Conservation (phyloP, 2,329 filamentous ascomycete genomes). For the Botrytis aclada region DNA sequence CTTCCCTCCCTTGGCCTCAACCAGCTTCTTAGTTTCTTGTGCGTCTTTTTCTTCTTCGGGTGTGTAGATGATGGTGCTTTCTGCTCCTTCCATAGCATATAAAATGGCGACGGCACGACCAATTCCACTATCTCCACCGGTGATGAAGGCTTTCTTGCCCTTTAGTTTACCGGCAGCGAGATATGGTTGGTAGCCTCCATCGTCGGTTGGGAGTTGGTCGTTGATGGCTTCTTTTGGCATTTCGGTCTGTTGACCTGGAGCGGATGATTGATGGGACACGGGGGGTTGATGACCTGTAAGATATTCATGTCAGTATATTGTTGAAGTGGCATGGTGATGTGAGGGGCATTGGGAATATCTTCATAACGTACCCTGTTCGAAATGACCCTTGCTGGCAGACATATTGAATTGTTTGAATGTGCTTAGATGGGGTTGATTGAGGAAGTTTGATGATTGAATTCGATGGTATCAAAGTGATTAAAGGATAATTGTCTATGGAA, state of each 20-base stretch:
- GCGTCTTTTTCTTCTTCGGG: constrained; percentile 75
- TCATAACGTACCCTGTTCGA: constrained; percentile 35
- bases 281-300: constrained; percentile 47
- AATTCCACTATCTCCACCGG: constrained; percentile 77
- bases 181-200: constrained; percentile 68
- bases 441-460: background rate
- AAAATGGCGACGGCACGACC: constrained; percentile 72
- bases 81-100: constrained; percentile 77
- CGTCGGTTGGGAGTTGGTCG: constrained; percentile 63
- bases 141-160: constrained; percentile 75
- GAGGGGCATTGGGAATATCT: background rate
- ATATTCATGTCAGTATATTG: background rate
- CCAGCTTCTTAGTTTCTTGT: constrained; percentile 66
- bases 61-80: constrained; percentile 70
- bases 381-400: constrained; percentile 36
- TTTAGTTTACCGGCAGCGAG: constrained; percentile 72
- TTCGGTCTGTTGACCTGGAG: constrained; percentile 50
- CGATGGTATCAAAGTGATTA: background rate
- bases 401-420: constrained; percentile 28
- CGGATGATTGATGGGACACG: constrained; percentile 49
- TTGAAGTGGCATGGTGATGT: background rate
- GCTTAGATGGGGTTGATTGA: constrained; percentile 23
- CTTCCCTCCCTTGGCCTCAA: constrained; percentile 64
- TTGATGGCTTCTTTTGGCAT: constrained; percentile 46
- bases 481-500: constrained; percentile 20